Evolutionary conservation across 345 rosid species (phyloP).

Genomic region (Eucalyptus sp.): DNA sequence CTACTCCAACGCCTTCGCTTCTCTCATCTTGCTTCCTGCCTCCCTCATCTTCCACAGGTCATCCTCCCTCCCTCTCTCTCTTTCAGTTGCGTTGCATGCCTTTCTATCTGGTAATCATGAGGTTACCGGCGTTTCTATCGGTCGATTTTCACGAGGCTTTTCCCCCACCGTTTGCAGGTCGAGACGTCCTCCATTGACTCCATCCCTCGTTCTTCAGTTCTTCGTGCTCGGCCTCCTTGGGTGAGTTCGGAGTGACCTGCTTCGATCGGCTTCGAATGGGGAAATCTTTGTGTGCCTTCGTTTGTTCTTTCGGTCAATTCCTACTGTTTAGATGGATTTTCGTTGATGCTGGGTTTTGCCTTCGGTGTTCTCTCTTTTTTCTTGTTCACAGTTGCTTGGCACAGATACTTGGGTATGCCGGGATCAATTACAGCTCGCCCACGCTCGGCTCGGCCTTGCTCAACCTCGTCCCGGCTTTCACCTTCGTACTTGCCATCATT

Average conservation of each 20-base stretch:
- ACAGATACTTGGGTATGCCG: conserved; percentile 21
- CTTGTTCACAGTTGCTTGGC: conserved; percentile 13
- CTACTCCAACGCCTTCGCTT: conserved; percentile 54
- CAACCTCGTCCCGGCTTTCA: conserved; percentile 34
- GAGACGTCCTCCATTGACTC: conserved; percentile 34
- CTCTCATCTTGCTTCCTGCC: conserved; percentile 40
- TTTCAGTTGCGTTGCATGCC: background rate
- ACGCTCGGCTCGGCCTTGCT: conserved; percentile 41
- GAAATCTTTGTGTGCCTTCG: background rate
- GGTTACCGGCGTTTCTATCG: background rate
- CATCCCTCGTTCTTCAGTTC: conserved; percentile 21
- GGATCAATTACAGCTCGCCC: conserved; percentile 38
- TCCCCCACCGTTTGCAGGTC: conserved; percentile 13
- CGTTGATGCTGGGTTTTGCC: background rate
- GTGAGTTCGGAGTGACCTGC: background rate
- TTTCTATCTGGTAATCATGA: background rate
- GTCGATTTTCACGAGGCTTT: background rate
- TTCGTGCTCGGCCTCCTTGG: conserved; percentile 47
- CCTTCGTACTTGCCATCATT: conserved; percentile 31
- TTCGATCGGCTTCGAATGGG: background rate
- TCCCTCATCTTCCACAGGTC: conserved; percentile 41
- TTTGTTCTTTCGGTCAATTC: background rate
- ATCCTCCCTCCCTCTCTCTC: background rate
- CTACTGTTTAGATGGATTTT: background rate
- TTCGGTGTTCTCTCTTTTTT: background rate